Base-by-base conservation (phyloP, 805 yeast genomes). In the Saccharomyces mikatae region DNA sequence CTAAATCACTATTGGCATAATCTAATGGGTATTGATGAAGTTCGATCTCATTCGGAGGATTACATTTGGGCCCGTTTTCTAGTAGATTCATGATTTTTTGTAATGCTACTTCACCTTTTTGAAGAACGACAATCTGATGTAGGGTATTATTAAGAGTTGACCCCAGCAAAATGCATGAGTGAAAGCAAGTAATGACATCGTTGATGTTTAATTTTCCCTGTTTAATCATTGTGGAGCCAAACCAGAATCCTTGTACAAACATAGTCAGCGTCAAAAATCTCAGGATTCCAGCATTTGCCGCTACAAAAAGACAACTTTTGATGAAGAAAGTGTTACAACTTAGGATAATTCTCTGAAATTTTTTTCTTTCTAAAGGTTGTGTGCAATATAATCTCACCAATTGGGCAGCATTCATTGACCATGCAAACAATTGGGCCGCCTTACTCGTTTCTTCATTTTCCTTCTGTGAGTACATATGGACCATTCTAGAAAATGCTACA, bases 191-290 rank as follows among this genome's bases (percentile, higher is more conserved):
- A 51, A 94, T 72, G 0, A 92, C 88, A 44, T 82, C 77, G 11
- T 87, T 85, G 1, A 89, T 72, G 1, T 73, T 61, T 13, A 83
- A 65, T 8, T 77, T 74, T 0, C 81, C 80, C 4, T 70, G 68
- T 36, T 71, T 68, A 2, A 89, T 84, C 74, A 87, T 77, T 48
- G 75, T 76, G 29, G 85, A 79, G 1, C 98, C 99, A 71, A 86
- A 92, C 89, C 96, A 90, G 62, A 94, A 87, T 0, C 92, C 95
- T 69, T 89, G 96, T 2, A 91, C 87, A 73, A 92, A 90, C 83
- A 90, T 84, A 64, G 83, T 66, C 41, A 89, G 72, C 0, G 85
- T 77, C 3, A 91, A 60, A 26, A 79, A 70, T 60, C 84, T 79
- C 51, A 85, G 68, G 0, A 79, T 47, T 0, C 87, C 84, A 24